phyloP scores from a whole-genome alignment of 768 basidiomycete species.

The Lanmaoa rubissima region DNA sequence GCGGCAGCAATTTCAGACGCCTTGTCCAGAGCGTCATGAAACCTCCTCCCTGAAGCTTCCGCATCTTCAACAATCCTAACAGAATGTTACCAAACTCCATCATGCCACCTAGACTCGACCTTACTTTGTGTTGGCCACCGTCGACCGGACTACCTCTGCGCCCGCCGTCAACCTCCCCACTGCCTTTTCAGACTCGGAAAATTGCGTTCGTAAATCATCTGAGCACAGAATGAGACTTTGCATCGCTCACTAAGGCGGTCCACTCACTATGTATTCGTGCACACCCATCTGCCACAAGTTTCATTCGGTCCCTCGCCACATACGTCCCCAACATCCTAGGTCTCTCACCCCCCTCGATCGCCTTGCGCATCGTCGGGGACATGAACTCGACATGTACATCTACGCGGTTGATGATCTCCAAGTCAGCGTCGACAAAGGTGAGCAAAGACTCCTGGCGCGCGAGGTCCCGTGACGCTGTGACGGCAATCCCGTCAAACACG shows the following conservation, averaged over 20 bases:
- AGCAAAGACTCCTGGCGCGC: constrained; percentile 64
- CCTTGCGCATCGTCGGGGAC: constrained; percentile 60
- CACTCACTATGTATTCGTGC: constrained; percentile 62
- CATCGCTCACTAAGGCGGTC: not conserved
- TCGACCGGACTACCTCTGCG: constrained; percentile 55
- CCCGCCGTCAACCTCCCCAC: constrained; percentile 56
- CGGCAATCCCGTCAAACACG: constrained; percentile 62
- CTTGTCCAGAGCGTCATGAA: constrained; percentile 58
- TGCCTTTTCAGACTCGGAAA: constrained; percentile 51
- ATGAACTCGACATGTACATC: constrained; percentile 74
- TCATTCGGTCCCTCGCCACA: constrained; percentile 77
- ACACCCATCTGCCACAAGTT: constrained; percentile 73
- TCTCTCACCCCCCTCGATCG: constrained; percentile 68
- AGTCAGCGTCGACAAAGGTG: constrained; percentile 62
- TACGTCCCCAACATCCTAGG: constrained; percentile 76
- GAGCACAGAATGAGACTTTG: not conserved
- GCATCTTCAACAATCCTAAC: constrained; percentile 60
- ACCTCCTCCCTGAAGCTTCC: constrained; percentile 50
- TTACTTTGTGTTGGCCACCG: constrained; percentile 48
- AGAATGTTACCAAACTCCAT: not conserved
- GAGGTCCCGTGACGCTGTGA: constrained; percentile 57
- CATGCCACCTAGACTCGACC: constrained; percentile 7
- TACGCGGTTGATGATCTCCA: constrained; percentile 67
- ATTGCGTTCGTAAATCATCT: constrained; percentile 62
- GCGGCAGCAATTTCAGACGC: constrained; percentile 48